Percentiles rank a stretch among this genome's conserved stretches.
Evolutionary conservation across 768 basidiomycete species (phyloP).

Genomic region (Tulasnella sp.): DNA sequence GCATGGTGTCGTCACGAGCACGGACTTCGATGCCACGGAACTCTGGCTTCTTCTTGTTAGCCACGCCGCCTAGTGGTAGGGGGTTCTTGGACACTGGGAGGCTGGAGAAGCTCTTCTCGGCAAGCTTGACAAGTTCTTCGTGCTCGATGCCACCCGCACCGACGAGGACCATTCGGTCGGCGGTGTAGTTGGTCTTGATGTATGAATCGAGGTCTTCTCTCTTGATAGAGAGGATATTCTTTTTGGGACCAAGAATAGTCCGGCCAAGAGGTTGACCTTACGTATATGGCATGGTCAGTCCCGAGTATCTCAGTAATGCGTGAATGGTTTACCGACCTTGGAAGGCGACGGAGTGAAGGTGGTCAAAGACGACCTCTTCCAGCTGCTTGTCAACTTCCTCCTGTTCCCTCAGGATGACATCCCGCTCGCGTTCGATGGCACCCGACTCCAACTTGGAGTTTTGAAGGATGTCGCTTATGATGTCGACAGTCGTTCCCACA

Average conservation of each 20-base stretch:
- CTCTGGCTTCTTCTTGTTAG: constrained; percentile 59
- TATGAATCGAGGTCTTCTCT: constrained; percentile 81
- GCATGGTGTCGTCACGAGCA: constrained; percentile 82
- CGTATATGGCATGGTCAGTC: background rate
- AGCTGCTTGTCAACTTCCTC: constrained; percentile 98
- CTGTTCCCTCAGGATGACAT: constrained; percentile 94
- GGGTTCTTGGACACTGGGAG: constrained; percentile 84
- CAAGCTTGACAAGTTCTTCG: constrained; percentile 83
- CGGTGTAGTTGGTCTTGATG: constrained; percentile 96
- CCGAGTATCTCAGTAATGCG: background rate
- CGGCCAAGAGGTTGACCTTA: constrained; percentile 89
- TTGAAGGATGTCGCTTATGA: constrained; percentile 96
- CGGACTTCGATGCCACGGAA: constrained; percentile 96
- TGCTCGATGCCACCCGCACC: constrained; percentile 95
- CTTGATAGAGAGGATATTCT: constrained; percentile 92
- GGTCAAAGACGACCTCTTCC: constrained; percentile 98
- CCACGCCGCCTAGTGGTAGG: constrained; percentile 63
- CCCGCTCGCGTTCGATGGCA: constrained; percentile 91
- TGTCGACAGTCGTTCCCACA: constrained; percentile 82
- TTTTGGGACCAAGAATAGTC: constrained; percentile 94
- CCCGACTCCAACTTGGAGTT: constrained; percentile 84
- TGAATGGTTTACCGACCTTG: constrained; percentile 53
- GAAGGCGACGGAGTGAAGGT: constrained; percentile 93
- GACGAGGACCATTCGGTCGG: constrained; percentile 98
- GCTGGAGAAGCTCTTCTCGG: constrained; percentile 83